A percentile compares a stretch with the other conserved stretches of the same genome.
Conservation (phyloP, 495 filamentous ascomycete genomes). For the Annulohypoxylon bovei region DNA sequence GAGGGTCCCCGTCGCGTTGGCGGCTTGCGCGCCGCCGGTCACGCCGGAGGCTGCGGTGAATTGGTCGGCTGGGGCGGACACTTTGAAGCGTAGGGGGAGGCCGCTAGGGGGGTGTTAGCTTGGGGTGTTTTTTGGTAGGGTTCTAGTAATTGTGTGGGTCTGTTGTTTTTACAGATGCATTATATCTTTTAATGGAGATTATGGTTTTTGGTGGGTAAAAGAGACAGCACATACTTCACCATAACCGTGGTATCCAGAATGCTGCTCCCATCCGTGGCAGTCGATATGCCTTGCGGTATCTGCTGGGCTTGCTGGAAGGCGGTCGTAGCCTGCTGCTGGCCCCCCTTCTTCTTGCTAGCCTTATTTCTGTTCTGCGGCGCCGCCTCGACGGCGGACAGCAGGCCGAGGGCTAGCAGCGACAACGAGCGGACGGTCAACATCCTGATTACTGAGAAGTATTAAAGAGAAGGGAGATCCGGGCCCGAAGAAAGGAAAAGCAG, state of each 20-base stretch:
- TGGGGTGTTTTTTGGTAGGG: background rate
- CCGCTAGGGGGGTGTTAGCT: slow-evolving; percentile 44
- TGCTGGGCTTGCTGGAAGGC: slow-evolving; percentile 53
- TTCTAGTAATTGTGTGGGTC: too few species aligned
- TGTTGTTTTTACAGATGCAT: too few species aligned
- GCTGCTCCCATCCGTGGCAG: slow-evolving; percentile 58
- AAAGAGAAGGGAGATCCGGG: slow-evolving; percentile 15
- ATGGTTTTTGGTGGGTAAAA: background rate
- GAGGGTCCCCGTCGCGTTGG: slow-evolving; percentile 46
- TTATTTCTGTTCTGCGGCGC: slow-evolving; percentile 41
- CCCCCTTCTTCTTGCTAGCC: background rate
- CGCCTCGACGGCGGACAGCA: slow-evolving; percentile 41
- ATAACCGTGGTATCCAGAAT: slow-evolving; percentile 59
- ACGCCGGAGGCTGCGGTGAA: slow-evolving; percentile 55
- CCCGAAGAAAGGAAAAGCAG: slow-evolving; percentile 12
- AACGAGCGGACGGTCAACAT: slow-evolving; percentile 49
- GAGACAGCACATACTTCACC: slow-evolving; percentile 52
- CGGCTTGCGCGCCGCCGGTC: slow-evolving; percentile 45
- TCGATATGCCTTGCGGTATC: slow-evolving; percentile 47
- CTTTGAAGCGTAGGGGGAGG: slow-evolving; percentile 57
- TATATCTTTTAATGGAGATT: too few species aligned
- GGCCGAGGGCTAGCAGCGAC: slow-evolving; percentile 33
- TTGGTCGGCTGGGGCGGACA: slow-evolving; percentile 57
- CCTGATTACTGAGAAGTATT: slow-evolving; percentile 15
- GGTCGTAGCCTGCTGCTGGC: slow-evolving; percentile 39